Conservation (phyloP, 495 filamentous ascomycete species). For the Penicillium egyptiacum region DNA sequence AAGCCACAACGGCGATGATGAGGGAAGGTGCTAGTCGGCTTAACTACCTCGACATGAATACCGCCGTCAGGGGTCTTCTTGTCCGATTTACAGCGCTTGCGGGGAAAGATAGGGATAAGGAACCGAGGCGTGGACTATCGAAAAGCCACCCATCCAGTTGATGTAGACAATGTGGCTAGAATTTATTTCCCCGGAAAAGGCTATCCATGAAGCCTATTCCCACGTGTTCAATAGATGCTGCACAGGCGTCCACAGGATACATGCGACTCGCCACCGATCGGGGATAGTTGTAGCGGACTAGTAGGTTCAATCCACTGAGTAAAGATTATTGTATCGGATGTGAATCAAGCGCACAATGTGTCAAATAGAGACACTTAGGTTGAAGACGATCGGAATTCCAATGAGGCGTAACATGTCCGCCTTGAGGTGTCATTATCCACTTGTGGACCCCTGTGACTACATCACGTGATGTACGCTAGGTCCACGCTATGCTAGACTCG, state of each 20-base stretch:
- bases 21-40: neutral
- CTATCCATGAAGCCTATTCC: conserved; percentile 4
- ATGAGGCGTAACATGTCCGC: neutral
- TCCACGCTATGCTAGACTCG: neutral
- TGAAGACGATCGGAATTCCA: neutral
- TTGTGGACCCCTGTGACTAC: neutral
- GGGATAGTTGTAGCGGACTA: neutral
- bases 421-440: conserved; percentile 5
- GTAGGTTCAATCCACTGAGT: neutral
- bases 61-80: conserved; percentile 6
- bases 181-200: neutral
- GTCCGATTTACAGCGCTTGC: conserved; percentile 13
- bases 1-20: conserved; percentile 30
- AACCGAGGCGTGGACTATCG: conserved; percentile 3
- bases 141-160: conserved; percentile 18
- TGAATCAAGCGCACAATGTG: neutral
- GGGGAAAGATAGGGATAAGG: conserved; percentile 23
- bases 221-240: conserved; percentile 2
- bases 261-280: neutral
- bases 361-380: neutral
- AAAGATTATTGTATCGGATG: neutral
- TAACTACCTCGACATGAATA: conserved; percentile 8
- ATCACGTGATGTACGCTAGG: conserved; percentile 2
- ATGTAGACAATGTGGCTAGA: neutral
- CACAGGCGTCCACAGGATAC: neutral